Conservation (phyloP, 371 early-diverging fungal species). For the Haplosporangium sp. region DNA sequence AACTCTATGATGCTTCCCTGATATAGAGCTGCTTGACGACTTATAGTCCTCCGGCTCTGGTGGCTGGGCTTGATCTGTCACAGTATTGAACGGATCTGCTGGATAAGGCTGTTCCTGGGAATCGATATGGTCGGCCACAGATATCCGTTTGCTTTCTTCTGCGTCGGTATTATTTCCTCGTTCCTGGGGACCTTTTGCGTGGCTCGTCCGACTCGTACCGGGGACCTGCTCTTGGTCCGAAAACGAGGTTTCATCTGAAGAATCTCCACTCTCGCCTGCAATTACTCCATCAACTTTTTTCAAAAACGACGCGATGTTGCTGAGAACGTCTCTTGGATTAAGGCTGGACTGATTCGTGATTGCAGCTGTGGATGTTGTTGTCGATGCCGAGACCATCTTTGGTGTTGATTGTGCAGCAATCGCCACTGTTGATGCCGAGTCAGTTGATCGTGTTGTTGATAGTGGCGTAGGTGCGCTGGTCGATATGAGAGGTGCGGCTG, state of each 20-base stretch:
- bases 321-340: conserved; percentile 27
- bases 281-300: conserved; percentile 41
- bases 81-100: conserved; percentile 15
- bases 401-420: conserved; percentile 1
- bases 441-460: conserved; percentile 3
- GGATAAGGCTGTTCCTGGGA: conserved; percentile 3
- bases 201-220: conserved; percentile 1
- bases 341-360: conserved; percentile 5
- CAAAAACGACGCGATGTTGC: conserved; percentile 34
- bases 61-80: not conserved
- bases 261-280: conserved; percentile 22
- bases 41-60: not conserved
- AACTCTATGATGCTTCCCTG: too few relatives aligned
- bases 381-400: conserved; percentile 22
- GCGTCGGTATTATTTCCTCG: too few relatives aligned
- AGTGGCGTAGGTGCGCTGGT: conserved; percentile 4
- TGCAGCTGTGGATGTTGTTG: conserved; percentile 12
- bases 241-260: conserved; percentile 23
- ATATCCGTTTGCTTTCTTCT: not conserved
- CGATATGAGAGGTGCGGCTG: not conserved
- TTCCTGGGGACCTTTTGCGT: too few relatives aligned
- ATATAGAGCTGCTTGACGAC: too few relatives aligned
- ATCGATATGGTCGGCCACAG: not conserved
- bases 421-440: not conserved
- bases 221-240: conserved; percentile 15